phyloP scores from a whole-genome alignment of 345 rosid species.

The Eucalyptus regnans region DNA sequence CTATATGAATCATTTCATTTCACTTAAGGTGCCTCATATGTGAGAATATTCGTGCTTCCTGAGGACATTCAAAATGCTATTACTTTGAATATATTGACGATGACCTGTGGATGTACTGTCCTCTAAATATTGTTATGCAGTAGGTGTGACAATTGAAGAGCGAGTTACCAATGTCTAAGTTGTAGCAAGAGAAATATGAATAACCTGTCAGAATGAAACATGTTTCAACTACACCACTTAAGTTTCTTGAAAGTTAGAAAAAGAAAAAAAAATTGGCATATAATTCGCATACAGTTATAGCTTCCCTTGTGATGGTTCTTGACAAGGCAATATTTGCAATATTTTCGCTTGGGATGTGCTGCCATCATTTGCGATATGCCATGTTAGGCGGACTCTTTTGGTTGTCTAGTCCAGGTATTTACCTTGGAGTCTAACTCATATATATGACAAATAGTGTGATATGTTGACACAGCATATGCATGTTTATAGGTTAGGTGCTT shows the following conservation, averaged over 20 bases:
- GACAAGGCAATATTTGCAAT: not conserved
- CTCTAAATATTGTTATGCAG: not conserved
- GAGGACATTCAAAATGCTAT: not conserved
- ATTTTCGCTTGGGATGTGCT: not conserved
- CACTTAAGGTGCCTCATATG: not conserved
- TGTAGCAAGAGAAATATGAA: not conserved
- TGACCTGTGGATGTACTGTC: not conserved
- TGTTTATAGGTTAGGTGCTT: not conserved
- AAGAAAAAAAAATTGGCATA: not conserved
- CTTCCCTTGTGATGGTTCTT: not conserved
- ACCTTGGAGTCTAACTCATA: not conserved
- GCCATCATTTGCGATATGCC: not conserved
- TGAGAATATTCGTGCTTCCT: not conserved
- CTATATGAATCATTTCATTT: not conserved
- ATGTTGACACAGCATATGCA: not conserved
- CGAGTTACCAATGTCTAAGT: not conserved
- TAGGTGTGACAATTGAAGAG: not conserved
- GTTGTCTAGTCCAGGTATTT: not conserved
- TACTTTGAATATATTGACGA: not conserved
- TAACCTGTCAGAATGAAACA: not conserved
- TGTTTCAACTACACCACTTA: not conserved
- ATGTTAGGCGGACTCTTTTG: not conserved
- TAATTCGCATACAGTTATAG: not conserved
- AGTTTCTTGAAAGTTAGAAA: not conserved
- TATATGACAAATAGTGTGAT: not conserved